Percentiles rank a stretch among this genome's conserved stretches.
Evolutionary conservation across 495 filamentous ascomycete species (phyloP).

Genomic region (Podospora fimiseda): DNA sequence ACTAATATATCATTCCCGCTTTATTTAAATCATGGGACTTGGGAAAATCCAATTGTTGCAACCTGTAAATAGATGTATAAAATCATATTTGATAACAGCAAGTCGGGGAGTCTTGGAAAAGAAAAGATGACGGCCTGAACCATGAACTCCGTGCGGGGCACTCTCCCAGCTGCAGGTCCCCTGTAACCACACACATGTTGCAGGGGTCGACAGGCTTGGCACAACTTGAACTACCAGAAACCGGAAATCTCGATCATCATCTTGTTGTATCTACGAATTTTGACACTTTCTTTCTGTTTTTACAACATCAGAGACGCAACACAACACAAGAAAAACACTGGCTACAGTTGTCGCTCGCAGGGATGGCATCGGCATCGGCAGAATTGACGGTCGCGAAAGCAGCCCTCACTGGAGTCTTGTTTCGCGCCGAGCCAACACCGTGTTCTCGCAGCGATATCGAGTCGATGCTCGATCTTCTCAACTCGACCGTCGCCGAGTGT

Average conservation of each 20-base stretch:
- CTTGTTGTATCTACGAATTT: too few relatives aligned
- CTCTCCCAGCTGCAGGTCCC: background rate
- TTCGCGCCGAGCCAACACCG: constrained; percentile 68
- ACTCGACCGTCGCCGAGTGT: constrained; percentile 64
- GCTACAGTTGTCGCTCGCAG: constrained; percentile 1
- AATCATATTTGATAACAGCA: too few relatives aligned
- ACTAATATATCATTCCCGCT: too few relatives aligned
- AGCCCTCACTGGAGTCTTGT: constrained; percentile 65
- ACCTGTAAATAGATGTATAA: too few relatives aligned
- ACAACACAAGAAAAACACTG: background rate
- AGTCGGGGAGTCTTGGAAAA: background rate
- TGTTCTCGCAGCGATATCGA: constrained; percentile 67
- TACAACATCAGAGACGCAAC: too few relatives aligned
- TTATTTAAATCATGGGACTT: too few relatives aligned
- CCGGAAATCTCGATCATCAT: too few relatives aligned
- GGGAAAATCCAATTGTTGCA: too few relatives aligned
- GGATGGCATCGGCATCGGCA: constrained; percentile 66
- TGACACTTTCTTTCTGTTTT: too few relatives aligned
- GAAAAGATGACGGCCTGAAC: background rate
- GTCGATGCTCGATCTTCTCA: constrained; percentile 61
- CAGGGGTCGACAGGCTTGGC: background rate
- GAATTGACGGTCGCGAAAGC: constrained; percentile 78
- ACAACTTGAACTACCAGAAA: too few relatives aligned
- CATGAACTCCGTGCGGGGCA: constrained; percentile 1
- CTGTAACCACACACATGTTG: background rate